Evolutionary conservation across 192 early-diverging fungal genomes (phyloP), one percentile per base, ranked within the genome.

Genomic region (Pilobolus umbonatus): DNA sequence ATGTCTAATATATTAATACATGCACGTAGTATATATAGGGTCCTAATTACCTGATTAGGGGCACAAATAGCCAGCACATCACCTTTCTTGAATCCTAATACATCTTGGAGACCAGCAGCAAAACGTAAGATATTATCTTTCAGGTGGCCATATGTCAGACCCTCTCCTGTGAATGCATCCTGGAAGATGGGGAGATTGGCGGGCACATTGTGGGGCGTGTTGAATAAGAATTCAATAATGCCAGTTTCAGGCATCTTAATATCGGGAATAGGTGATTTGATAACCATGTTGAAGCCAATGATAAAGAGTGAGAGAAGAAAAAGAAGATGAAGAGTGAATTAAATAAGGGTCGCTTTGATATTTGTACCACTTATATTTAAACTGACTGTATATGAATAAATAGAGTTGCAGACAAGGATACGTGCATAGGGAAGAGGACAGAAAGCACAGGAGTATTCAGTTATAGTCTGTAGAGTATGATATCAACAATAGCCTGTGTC

Each of bases 171-270:
- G 19, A 32, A 11, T 12, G 61, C 80, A 61, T 82, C 77, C 48
- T 75, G 64, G 25, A 77, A 70, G 36, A 79, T 48, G 12, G 49
- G 62, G 26, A 75, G 58, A 2, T 67, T 52, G 14, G 77, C 77
- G 14, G 51, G 22, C 19, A 67, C 69, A 11, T 51, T 36, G 44
- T 77, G 69, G 1, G 51, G 62, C 52, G 75, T 79, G 9, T 64
- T 61, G 45, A 69, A 69, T 1, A 73, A 39, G 22, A 69, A 77
- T 11, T 72, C 64, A 45, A 72, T 71, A 35, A 78, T 43, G 43
- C 74, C 78, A 43, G 64, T 68, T 32, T 68, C 30, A 25, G 75
- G 77, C 11, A 79, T 61, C 26, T 68, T 56, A 30, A 72, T 45
- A 58, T 69, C 61, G 17, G 72, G 70, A 22, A 61, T 10, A 12